Percentiles rank a stretch among this genome's conserved stretches.
Conservation (phyloP, 768 basidiomycete genomes). For the Hemileccinum impolitum region DNA sequence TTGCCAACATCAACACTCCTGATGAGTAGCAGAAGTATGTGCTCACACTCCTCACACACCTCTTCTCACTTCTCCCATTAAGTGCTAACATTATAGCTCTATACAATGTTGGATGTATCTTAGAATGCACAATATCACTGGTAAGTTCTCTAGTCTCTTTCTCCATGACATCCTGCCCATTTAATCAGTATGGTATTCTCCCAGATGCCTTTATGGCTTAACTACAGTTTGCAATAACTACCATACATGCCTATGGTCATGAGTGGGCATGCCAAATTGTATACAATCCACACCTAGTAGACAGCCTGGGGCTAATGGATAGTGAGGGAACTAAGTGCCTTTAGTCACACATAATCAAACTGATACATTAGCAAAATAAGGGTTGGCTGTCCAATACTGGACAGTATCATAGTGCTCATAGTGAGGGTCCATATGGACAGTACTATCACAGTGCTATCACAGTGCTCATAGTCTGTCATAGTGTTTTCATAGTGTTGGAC, state of each 20-base stretch:
- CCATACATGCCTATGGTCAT: constrained; percentile 39
- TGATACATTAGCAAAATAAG: no score
- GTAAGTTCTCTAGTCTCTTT: no score
- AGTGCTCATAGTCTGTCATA: no score
- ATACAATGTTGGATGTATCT: constrained; percentile 39
- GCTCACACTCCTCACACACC: constrained; percentile 31
- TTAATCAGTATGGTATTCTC: neutral
- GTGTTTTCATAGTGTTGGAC: no score
- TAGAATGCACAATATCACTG: constrained; percentile 21
- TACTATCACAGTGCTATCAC: no score
- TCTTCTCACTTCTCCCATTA: constrained; percentile 29
- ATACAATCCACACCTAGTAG: neutral
- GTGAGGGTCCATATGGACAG: no score
- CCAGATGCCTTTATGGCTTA: neutral
- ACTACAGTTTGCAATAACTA: constrained; percentile 19
- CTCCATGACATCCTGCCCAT: no score
- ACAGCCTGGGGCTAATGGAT: constrained; percentile 21
- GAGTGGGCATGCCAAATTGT: constrained; percentile 17
- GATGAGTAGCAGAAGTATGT: constrained; percentile 25
- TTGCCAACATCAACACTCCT: constrained; percentile 30
- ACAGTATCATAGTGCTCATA: no score
- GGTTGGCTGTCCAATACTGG: no score
- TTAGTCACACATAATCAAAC: constrained; percentile 33
- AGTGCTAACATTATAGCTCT: constrained; percentile 27
- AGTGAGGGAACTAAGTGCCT: constrained; percentile 16